phyloP scores from a whole-genome alignment of 1,284 basidiomycete species.

The Apiotrichum gamsii region DNA sequence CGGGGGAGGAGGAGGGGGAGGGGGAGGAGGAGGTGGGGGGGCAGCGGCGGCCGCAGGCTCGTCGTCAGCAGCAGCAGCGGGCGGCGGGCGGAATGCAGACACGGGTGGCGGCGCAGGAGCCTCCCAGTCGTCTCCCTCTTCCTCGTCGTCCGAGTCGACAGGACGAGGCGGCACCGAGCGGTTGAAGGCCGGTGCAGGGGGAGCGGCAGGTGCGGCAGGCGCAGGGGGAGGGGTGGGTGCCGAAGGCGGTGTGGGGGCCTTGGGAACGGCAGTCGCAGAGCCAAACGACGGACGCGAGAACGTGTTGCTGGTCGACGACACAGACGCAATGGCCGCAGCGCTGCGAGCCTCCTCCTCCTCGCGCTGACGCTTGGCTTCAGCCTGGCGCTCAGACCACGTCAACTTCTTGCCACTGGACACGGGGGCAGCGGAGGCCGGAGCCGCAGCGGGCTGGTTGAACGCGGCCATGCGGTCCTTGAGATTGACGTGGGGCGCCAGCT shows the following conservation, averaged over 20 bases:
- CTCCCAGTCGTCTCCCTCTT: constrained; percentile 35
- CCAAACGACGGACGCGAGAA: constrained; percentile 17
- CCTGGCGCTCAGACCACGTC: constrained; percentile 86
- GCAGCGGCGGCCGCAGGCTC: too few species aligned
- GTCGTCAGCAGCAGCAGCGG: background rate
- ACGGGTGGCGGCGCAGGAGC: constrained; percentile 28
- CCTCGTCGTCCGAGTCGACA: constrained; percentile 29
- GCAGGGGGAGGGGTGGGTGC: constrained; percentile 29
- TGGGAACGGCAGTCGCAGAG: constrained; percentile 8
- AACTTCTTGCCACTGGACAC: constrained; percentile 57
- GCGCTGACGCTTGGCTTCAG: constrained; percentile 71
- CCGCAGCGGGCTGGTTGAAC: constrained; percentile 20
- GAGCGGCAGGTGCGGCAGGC: constrained; percentile 17
- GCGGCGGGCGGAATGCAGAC: constrained; percentile 7
- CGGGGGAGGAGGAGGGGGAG: constrained; percentile 25
- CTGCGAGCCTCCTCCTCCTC: constrained; percentile 73
- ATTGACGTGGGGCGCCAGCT: constrained; percentile 30
- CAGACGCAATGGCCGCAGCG: constrained; percentile 51
- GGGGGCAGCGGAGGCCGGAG: constrained; percentile 13
- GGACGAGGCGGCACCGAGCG: constrained; percentile 26
- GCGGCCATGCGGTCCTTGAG: constrained; percentile 42
- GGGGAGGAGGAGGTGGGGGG: constrained; percentile 14
- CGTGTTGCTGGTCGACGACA: background rate
- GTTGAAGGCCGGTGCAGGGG: constrained; percentile 16
- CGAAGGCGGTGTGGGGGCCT: constrained; percentile 21